Base-by-base conservation (phyloP, 306 rosid genomes). In the Fragaria iinumae region DNA sequence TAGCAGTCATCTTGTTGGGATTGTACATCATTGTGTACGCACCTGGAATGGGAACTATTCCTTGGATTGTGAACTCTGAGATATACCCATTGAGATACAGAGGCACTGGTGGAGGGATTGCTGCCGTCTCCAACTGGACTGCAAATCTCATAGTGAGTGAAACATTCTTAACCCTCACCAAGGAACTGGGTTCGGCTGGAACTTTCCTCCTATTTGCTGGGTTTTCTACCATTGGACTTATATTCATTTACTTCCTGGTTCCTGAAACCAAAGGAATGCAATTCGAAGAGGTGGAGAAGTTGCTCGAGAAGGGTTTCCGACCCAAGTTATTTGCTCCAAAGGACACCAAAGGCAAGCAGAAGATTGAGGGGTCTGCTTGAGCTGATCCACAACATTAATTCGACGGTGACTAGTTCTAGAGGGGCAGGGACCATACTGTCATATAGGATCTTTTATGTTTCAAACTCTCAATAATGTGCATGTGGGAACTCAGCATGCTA, bases 51-150 rank as follows among this genome's bases (percentile, higher is more conserved):
- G 96, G 96, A 75, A 89, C 93, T 0, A 84, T 84, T 17, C 98
- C 98, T 2, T 91, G 97, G 98, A 84, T 93, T 67, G 83, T 93
- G 67, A 91, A 89, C 84, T 87, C 93, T 0, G 93, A 93, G 86
- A 89, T 93, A 25, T 91, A 93, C 63, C 98, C 97, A 2, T 38
- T 88, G 67, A 84, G 87, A 70, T 91, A 85, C 83, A 80, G 96
- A 87, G 96, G 98, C 11, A 47, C 85, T 2, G 93, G 95, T 27
- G 98, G 98, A 72, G 96, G 97, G 18, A 87, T 93, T 13, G 93
- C 96, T 36, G 97, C 92, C 50, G 91, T 93, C 57, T 78, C 89
- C 20, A 93, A 93, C 83, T 93, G 96, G 98, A 53, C 82, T 4
- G 77, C 92, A 5, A 93, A 93, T 76, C 86, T 89, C 76, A 69